phyloP scores from a whole-genome alignment of 164 flowering plant genomes.

The Aristolochia fimbriata region DNA sequence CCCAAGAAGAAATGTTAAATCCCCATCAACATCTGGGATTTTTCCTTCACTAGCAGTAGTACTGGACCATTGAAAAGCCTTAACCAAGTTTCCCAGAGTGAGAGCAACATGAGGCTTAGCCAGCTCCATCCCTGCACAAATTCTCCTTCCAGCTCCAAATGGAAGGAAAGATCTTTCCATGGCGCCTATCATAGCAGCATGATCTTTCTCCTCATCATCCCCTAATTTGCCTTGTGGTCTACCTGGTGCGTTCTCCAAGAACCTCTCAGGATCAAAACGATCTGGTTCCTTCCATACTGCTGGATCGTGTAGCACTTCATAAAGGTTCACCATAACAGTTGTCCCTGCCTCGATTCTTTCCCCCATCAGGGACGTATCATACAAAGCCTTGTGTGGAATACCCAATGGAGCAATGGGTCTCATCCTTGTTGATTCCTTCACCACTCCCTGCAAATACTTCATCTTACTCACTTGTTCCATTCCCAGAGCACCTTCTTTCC shows the following conservation, averaged over 20 bases:
- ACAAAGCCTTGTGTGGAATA: slow-evolving; percentile 3
- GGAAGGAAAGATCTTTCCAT: no score
- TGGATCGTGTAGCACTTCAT: slow-evolving; percentile 8
- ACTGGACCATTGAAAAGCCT: no score
- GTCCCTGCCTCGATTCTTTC: slow-evolving; percentile 9
- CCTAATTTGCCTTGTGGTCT: background rate
- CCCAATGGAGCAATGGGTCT: slow-evolving; percentile 9
- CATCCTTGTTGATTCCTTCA: slow-evolving; percentile 11
- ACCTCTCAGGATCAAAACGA: slow-evolving; percentile 14
- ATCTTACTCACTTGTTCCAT: slow-evolving; percentile 6
- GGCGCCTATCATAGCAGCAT: no score
- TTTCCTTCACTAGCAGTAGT: slow-evolving; percentile 9
- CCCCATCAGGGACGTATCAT: no score
- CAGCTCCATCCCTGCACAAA: slow-evolving; percentile 18
- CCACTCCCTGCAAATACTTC: slow-evolving; percentile 12
- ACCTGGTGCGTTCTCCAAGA: slow-evolving; percentile 3
- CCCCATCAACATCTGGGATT: slow-evolving; percentile 14
- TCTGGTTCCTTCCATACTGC: slow-evolving; percentile 11
- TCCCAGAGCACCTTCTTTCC: background rate
- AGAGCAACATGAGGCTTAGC: slow-evolving; percentile 14
- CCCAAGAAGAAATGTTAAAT: slow-evolving; percentile 14
- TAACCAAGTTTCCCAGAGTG: no score
- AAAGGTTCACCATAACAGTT: slow-evolving; percentile 11
- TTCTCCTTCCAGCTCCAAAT: slow-evolving; percentile 16
- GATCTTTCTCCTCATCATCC: no score